Conservation (phyloP, 2,329 filamentous ascomycete species). For the Aspergillus sp. region DNA sequence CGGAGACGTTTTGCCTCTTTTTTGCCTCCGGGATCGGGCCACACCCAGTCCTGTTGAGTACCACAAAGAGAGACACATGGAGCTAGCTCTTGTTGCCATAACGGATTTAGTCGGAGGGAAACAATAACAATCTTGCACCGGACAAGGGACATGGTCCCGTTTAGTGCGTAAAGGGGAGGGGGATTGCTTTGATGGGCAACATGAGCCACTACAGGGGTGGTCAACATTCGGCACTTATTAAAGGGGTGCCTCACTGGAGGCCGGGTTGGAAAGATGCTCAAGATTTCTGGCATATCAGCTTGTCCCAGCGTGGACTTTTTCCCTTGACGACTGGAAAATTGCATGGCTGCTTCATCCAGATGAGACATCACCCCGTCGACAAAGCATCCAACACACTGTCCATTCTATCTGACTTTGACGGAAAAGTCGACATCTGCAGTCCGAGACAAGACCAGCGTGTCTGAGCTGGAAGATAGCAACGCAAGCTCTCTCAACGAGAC, state of each 20-base stretch:
- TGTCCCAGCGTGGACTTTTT: neutral
- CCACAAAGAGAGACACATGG: neutral
- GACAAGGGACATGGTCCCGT: slow-evolving; percentile 7
- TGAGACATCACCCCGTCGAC: neutral
- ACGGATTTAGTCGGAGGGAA: neutral
- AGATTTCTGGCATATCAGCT: neutral
- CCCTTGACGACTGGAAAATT: neutral
- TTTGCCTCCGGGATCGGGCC: neutral
- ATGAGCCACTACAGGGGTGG: slow-evolving; percentile 1
- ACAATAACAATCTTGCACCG: slow-evolving; percentile 8
- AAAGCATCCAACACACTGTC: neutral
- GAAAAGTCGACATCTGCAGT: neutral
- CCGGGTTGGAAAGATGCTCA: too few relatives aligned
- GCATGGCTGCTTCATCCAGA: neutral
- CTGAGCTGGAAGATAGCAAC: neutral
- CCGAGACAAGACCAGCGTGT: neutral
- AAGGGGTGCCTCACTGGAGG: neutral
- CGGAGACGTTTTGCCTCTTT: neutral
- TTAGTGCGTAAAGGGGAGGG: slow-evolving; percentile 1
- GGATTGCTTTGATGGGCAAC: slow-evolving; percentile 7
- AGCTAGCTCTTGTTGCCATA: neutral
- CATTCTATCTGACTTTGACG: neutral
- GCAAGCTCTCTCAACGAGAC: neutral
- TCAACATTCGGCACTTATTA: neutral
- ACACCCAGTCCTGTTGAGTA: slow-evolving; percentile 8